A percentile compares a stretch with the other conserved stretches of the same genome.
Conservation (phyloP, 441 rosid genomes). For the Syzygium malaccense region DNA sequence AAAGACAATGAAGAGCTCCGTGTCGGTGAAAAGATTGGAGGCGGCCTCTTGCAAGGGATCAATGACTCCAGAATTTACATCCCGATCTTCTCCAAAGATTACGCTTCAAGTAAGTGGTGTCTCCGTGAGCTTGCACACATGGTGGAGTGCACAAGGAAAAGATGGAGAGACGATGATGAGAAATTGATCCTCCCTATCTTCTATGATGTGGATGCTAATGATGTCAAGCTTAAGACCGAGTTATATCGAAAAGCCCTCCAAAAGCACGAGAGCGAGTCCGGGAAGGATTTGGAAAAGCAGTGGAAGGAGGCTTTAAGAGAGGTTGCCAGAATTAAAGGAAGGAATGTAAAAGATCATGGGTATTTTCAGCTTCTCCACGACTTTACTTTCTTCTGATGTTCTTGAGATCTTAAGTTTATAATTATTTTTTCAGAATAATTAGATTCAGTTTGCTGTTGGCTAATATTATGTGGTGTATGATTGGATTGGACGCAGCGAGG, state of each 20-base stretch:
- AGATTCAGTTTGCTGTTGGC: not conserved
- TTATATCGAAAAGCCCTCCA: rapidly evolving
- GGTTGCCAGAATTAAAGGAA: rapidly evolving
- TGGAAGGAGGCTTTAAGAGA: not conserved
- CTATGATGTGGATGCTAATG: rapidly evolving
- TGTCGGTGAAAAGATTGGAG: rapidly evolving
- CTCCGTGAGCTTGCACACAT: not conserved
- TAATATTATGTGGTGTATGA: not conserved
- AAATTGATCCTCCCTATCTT: not conserved
- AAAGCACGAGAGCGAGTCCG: rapidly evolving
- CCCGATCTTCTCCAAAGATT: rapidly evolving
- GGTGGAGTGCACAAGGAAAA: not conserved
- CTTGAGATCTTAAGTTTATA: not conserved
- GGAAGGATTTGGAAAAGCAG: not conserved
- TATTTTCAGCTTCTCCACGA: not conserved
- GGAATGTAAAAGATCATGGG: not conserved
- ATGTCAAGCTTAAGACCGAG: not conserved
- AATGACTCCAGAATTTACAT: not conserved
- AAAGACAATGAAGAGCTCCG: not conserved
- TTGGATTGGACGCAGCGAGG: not conserved
- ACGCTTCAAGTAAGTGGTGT: not conserved
- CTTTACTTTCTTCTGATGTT: not conserved
- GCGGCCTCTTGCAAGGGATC: not conserved
- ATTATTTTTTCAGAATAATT: too few relatives aligned
- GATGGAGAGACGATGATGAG: rapidly evolving